These are phyloP conservation scores for Bipolaris gigantea DNA, from an alignment of 2,329 filamentous ascomycete genomes.

Conservation along the genomic window DNA sequence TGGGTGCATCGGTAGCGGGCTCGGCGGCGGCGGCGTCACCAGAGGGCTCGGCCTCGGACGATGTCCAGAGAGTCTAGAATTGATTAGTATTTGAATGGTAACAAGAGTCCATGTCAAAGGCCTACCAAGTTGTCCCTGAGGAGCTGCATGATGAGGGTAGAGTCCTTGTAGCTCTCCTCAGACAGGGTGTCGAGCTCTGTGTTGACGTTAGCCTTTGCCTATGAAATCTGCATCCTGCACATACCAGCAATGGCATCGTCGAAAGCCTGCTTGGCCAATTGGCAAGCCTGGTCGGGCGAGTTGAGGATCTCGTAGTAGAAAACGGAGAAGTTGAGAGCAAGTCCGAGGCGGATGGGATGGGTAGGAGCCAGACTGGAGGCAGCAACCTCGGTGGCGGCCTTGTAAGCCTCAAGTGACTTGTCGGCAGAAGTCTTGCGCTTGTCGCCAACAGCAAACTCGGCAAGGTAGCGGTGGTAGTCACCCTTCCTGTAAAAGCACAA, in stretches of 20 bases:
- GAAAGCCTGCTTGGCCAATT: slow-evolving; percentile 93
- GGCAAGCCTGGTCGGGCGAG: slow-evolving; percentile 96
- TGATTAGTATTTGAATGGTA: not conserved
- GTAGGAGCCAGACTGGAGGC: slow-evolving; percentile 87
- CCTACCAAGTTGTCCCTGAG: slow-evolving; percentile 90
- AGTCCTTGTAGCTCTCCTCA: slow-evolving; percentile 99
- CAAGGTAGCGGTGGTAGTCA: slow-evolving; percentile 98
- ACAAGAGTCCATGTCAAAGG: not conserved
- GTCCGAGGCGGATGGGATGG: slow-evolving; percentile 88
- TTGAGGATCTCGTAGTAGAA: slow-evolving; percentile 99
- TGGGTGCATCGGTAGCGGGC: slow-evolving; percentile 56
- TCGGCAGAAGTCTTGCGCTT: slow-evolving; percentile 94
- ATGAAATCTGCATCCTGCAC: slow-evolving; percentile 30
- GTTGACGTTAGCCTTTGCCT: slow-evolving; percentile 21
- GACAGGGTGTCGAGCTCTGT: slow-evolving; percentile 92
- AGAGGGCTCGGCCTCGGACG: slow-evolving; percentile 89
- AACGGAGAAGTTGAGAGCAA: slow-evolving; percentile 94
- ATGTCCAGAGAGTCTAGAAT: slow-evolving; percentile 93
- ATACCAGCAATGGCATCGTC: slow-evolving; percentile 90
- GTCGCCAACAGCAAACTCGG: slow-evolving; percentile 92
- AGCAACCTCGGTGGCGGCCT: slow-evolving; percentile 86
- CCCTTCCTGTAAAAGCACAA: slow-evolving; percentile 73
- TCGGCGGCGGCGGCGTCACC: slow-evolving; percentile 58
- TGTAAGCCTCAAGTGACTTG: slow-evolving; percentile 96
- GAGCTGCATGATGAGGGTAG: slow-evolving; percentile 97